phyloP scores from a whole-genome alignment of 129 eudicot species.

The Flaveria bidentis region DNA sequence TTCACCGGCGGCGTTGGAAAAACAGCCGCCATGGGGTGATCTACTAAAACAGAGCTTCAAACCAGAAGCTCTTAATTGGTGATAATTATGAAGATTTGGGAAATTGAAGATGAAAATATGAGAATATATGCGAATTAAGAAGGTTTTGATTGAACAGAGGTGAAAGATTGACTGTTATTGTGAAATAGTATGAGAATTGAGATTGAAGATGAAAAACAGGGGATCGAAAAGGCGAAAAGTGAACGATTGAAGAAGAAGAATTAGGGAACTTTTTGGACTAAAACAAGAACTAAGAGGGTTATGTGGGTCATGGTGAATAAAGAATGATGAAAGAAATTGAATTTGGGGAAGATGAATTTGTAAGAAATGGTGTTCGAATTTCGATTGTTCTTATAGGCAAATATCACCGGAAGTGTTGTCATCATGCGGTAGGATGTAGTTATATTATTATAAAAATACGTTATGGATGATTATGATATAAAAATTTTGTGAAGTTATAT shows the following conservation, averaged over 20 bases:
- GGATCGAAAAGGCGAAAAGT: not conserved
- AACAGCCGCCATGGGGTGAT: conserved; percentile 25
- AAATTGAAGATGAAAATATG: not conserved
- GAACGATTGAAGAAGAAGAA: not conserved
- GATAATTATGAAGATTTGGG: not conserved
- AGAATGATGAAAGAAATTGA: conserved; percentile 5
- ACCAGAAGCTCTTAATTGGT: conserved; percentile 1
- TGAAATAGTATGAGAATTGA: not conserved
- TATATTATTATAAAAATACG: not conserved
- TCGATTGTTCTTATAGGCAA: not conserved
- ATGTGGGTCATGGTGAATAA: conserved; percentile 13
- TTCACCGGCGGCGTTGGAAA: conserved; percentile 23
- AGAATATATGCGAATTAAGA: not conserved
- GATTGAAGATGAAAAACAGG: conserved; percentile 24
- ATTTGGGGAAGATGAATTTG: not conserved
- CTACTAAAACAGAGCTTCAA: conserved; percentile 15
- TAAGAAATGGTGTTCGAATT: not conserved
- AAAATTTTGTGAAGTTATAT: too few species aligned
- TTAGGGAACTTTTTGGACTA: conserved; percentile 22
- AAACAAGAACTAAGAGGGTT: conserved; percentile 15
- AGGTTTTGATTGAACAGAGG: not conserved
- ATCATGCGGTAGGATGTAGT: not conserved
- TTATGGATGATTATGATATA: too few species aligned
- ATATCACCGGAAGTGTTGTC: not conserved
- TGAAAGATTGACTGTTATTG: not conserved